phyloP scores from a whole-genome alignment of 305 asterid genomes.

The Fraxinus dipetala region DNA sequence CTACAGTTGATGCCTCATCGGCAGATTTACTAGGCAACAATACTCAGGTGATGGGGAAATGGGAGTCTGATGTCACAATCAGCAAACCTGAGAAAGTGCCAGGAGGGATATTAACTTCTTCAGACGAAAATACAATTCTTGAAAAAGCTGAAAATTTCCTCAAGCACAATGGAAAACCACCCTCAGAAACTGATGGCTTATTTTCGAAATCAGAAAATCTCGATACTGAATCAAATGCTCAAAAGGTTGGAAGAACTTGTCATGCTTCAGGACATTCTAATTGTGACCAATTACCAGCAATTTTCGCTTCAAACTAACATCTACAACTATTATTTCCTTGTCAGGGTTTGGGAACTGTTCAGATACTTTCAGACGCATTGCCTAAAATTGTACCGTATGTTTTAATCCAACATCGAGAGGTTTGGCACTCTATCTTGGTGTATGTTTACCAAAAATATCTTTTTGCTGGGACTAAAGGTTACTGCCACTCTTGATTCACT shows the following conservation, averaged over 20 bases:
- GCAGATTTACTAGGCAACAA: conserved; percentile 34
- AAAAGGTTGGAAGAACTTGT: conserved; percentile 42
- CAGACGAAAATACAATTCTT: conserved; percentile 31
- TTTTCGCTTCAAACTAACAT: conserved; percentile 26
- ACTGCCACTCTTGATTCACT: neutral
- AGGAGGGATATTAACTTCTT: conserved; percentile 35
- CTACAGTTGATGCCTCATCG: conserved; percentile 31
- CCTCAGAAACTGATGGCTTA: conserved; percentile 35
- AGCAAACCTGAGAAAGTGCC: conserved; percentile 36
- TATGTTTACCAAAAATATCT: conserved; percentile 14
- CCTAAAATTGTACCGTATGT: conserved; percentile 95
- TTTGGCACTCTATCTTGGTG: conserved; percentile 32
- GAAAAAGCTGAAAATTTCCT: conserved; percentile 29
- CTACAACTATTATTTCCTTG: conserved; percentile 21
- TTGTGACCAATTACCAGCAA: conserved; percentile 16
- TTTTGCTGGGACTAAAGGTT: conserved; percentile 18
- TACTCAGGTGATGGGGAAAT: conserved; percentile 32
- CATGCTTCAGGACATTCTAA: conserved; percentile 27
- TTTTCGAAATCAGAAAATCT: conserved; percentile 35
- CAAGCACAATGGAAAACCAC: conserved; percentile 35
- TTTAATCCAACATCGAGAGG: conserved; percentile 96
- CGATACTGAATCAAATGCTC: conserved; percentile 48
- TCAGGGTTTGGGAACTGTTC: conserved; percentile 87
- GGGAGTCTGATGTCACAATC: conserved; percentile 34
- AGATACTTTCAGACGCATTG: conserved; percentile 86